Base-by-base conservation (phyloP, 352 stramenopile genomes). In the Phytopythium cucurbitacearum region DNA sequence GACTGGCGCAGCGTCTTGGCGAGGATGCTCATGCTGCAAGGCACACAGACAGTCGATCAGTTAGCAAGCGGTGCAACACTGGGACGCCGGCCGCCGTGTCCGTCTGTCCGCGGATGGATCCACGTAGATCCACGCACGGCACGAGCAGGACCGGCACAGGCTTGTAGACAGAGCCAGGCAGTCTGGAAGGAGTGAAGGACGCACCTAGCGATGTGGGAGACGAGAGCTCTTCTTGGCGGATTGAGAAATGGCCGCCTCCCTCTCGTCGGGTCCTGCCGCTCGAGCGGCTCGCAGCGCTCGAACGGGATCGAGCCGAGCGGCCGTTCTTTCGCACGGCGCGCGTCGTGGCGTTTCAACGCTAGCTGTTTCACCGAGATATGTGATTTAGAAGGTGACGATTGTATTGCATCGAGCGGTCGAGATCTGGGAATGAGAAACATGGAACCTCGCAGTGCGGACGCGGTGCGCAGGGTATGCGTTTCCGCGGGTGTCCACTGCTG, bases 1-100 rank as follows among this genome's bases (percentile, higher is more conserved):
- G 73, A 65, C 47, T 79, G 69, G 57, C 70, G 73, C 48, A 90
- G 72, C 56, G 76, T 79, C 67, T 85, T 82, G 67, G 87, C 61
- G 52, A 90, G 73, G 41, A 73, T 67, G 69, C 76, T 90, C 80
- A 87, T 89, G 44, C 33, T 43, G 58, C 32, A 50, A 21, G 40
- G 13, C 32, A 6, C 12, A 21, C 33, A 13, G 45, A 38, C 10
- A 4, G 12, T 9, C 10, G 13, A 33, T 51, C 33, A 51, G 45
- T 28, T 28, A 28, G 21, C 21, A 28, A 28, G 21, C 21, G 21
- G 21, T 28, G 21, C 21, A 28, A 28, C 21, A 28, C 21, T 28
- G 21, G 21, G 21, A 28, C 21, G 21, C 21, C 21, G 21, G 21
- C 21, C 21, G 21, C 1, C 21, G 21, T 2, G 21, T 28, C 21